Evolutionary conservation across 2,329 filamentous ascomycete genomes (phyloP).

Genomic region (Ascomycota sp.): DNA sequence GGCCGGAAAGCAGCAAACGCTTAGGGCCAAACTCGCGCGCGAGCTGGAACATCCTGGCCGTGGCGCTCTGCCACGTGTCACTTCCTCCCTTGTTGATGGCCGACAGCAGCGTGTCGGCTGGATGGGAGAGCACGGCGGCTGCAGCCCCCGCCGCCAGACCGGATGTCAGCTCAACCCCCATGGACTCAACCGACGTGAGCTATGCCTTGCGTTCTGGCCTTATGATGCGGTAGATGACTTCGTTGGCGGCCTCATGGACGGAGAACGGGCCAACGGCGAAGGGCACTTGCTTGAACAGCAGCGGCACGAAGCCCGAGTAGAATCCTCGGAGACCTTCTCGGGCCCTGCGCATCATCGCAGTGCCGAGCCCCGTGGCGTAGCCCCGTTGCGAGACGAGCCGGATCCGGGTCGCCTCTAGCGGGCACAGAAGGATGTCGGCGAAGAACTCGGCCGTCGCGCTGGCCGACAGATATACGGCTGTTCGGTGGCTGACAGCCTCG

Average conservation of each 20-base stretch:
- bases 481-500: constrained; percentile 21
- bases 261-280: constrained; percentile 93
- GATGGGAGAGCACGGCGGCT: constrained; percentile 73
- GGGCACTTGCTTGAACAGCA: constrained; percentile 75
- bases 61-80: constrained; percentile 23
- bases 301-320: constrained; percentile 78
- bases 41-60: constrained; percentile 30
- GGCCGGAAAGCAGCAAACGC: constrained; percentile 22
- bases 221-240: constrained; percentile 49
- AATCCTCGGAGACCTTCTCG: constrained; percentile 63
- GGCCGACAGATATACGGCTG: constrained; percentile 50
- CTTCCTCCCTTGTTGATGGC: constrained; percentile 35
- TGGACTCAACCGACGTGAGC: constrained; percentile 51
- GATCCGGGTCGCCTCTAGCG: constrained; percentile 63
- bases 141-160: constrained; percentile 78
- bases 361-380: constrained; percentile 51
- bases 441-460: constrained; percentile 51
- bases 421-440: constrained; percentile 68
- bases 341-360: constrained; percentile 56
- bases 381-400: constrained; percentile 67
- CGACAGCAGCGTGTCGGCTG: constrained; percentile 47
- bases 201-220: constrained; percentile 46
- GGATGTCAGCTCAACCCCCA: constrained; percentile 66
- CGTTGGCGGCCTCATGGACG: constrained; percentile 74
- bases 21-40: constrained; percentile 29